Evolutionary conservation across 2,329 filamentous ascomycete species (phyloP).

Genomic region (Cadophora gregata): DNA sequence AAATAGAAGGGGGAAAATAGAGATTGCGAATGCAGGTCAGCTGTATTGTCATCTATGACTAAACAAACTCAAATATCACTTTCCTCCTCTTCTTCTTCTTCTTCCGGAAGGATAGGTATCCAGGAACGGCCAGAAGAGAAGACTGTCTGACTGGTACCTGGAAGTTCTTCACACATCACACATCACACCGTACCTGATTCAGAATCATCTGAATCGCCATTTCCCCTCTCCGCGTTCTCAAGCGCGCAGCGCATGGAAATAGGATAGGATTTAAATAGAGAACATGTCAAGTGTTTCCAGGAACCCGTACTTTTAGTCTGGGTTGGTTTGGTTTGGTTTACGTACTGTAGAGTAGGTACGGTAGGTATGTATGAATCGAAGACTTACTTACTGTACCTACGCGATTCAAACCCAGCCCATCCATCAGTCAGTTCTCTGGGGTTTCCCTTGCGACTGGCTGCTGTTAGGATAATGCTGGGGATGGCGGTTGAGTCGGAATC

Average conservation of each 20-base stretch:
- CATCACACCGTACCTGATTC: not conserved
- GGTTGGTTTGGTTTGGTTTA: too few relatives aligned
- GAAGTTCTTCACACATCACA: too few relatives aligned
- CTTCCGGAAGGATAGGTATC: not conserved
- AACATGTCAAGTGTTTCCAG: conserved; percentile 1
- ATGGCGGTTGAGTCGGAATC: not conserved
- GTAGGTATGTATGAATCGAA: not conserved
- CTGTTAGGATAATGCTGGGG: not conserved
- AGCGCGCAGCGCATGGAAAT: too few relatives aligned
- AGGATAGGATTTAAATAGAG: too few relatives aligned
- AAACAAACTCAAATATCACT: not conserved
- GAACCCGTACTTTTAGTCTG: not conserved
- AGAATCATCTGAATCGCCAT: conserved; percentile 8
- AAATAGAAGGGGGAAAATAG: not conserved
- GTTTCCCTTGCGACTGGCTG: too few relatives aligned
- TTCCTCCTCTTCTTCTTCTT: not conserved
- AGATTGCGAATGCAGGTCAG: not conserved
- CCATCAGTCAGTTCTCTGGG: too few relatives aligned
- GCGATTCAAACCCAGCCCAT: not conserved
- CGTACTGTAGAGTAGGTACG: too few relatives aligned
- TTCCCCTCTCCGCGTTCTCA: too few relatives aligned
- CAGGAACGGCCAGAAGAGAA: not conserved
- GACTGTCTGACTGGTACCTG: not conserved
- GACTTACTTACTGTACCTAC: too few relatives aligned
- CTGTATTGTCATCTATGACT: not conserved